Base-by-base conservation (phyloP, 2,329 filamentous ascomycete species). In the Leptographium galeiforme region DNA sequence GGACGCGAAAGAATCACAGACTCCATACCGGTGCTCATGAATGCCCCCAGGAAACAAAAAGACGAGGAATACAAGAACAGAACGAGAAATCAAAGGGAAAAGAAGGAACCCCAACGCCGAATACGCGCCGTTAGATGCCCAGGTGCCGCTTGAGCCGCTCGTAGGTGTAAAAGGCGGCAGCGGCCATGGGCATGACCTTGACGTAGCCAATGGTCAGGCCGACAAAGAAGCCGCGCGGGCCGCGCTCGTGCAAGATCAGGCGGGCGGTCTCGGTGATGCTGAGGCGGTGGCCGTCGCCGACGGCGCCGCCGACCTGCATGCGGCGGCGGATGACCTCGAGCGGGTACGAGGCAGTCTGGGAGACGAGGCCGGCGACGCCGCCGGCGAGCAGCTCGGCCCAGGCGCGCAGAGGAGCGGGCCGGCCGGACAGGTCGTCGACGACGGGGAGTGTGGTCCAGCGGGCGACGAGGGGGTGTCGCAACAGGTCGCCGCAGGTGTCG, bases 301-400 rank as follows among this genome's bases (percentile, higher is more conserved):
- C 89, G 0, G 91, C 90, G 12, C 91, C 93, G 48, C 89, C 87
- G 14, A 98, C 93, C 66, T 98, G 93, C 91, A 98, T 97, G 48
- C 93, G 78, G 58, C 93, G 78, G 56, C 93, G 76, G 55, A 97
- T 85, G 16, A 98, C 88, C 67, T 98, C 93, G 3, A 98, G 75
- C 6, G 93, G 93, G 66, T 98, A 98, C 16, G 90, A 94, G 0
- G 84, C 81, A 0, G 91, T 95, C 68, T 98, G 93, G 8, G 89
- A 90, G 1, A 96, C 81, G 56, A 95, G 73, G 2, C 93, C 93
- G 0, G 93, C 90, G 11, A 93, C 67, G 1, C 90, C 93, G 48
- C 93, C 93, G 0, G 89, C 83, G 4, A 78, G 75, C 7, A 98
- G 78, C 67, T 97, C 88, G 0, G 93, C 93, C 78, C 89, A 94